Conservation (phyloP, 768 basidiomycete genomes). For the Myochromella boudieri region DNA sequence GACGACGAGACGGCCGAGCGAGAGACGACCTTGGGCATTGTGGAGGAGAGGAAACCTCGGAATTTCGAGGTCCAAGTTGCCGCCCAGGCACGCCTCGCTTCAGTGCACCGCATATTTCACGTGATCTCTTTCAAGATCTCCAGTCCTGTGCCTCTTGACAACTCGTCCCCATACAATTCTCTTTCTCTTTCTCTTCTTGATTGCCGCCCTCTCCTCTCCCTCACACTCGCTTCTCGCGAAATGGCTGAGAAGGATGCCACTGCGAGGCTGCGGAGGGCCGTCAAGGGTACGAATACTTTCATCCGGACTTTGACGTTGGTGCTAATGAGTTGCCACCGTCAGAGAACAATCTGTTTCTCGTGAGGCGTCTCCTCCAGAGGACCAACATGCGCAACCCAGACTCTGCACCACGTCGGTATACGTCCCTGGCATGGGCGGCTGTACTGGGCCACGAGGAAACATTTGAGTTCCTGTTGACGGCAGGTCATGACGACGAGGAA, state of each 20-base stretch:
- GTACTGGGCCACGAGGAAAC: constrained; percentile 88
- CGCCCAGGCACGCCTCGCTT: constrained; percentile 19
- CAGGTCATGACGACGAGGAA: constrained; percentile 93
- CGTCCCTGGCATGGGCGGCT: constrained; percentile 91
- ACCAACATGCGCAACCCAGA: constrained; percentile 94
- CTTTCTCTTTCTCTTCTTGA: constrained; percentile 1
- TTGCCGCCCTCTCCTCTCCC: constrained; percentile 4
- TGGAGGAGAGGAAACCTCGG: constrained; percentile 3
- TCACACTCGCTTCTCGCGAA: not conserved
- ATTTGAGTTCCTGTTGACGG: constrained; percentile 84
- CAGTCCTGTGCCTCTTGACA: constrained; percentile 13
- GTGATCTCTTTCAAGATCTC: constrained; percentile 20
- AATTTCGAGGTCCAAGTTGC: constrained; percentile 3
- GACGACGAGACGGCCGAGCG: constrained; percentile 88
- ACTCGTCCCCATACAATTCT: constrained; percentile 12
- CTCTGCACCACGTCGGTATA: constrained; percentile 69
- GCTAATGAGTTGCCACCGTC: constrained; percentile 18
- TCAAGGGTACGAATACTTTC: constrained; percentile 55
- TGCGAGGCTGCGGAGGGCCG: constrained; percentile 72
- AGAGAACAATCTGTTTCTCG: constrained; percentile 96
- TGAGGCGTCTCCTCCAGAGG: constrained; percentile 81
- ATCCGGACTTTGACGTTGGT: not conserved
- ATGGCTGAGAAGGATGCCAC: constrained; percentile 87
- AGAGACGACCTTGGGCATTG: constrained; percentile 92
- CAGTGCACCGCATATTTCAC: constrained; percentile 16